phyloP scores from a whole-genome alignment of 2,329 filamentous ascomycete species.

The Ceratocystis cubensis region DNA sequence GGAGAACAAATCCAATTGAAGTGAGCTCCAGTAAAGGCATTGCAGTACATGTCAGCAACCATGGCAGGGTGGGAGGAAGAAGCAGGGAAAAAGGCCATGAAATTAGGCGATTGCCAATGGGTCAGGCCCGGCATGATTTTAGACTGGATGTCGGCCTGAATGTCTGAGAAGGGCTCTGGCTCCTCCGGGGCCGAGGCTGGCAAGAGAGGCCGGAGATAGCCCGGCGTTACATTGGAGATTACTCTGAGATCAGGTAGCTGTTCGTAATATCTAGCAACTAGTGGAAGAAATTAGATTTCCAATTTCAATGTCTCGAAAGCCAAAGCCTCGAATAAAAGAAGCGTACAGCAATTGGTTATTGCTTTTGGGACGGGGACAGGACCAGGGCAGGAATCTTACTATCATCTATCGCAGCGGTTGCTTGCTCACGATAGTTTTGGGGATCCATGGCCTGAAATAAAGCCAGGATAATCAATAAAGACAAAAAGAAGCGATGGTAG shows the following conservation, averaged over 20 bases:
- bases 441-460: conserved; percentile 51
- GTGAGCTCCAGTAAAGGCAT: conserved; percentile 75
- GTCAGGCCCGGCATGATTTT: conserved; percentile 88
- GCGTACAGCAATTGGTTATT: neutral
- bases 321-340: no score
- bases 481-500: neutral
- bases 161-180: conserved; percentile 62
- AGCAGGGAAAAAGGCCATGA: conserved; percentile 91
- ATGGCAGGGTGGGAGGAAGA: conserved; percentile 71
- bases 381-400: conserved; percentile 41
- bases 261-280: conserved; percentile 76
- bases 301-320: no score
- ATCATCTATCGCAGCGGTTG: conserved; percentile 67
- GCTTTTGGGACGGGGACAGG: conserved; percentile 11
- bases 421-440: conserved; percentile 63
- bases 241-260: conserved; percentile 58
- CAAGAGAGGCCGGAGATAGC: conserved; percentile 71
- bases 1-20: conserved; percentile 98
- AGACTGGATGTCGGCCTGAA: conserved; percentile 68
- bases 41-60: conserved; percentile 83
- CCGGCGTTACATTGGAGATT: conserved; percentile 65
- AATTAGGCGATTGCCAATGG: conserved; percentile 89
- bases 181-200: conserved; percentile 52
- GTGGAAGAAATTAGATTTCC: conserved; percentile 13
- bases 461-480: neutral